These are phyloP conservation scores for Miscanthus sacchariflorus DNA, from an alignment of 202 grass and related monocot species.

Conservation along the genomic window DNA sequence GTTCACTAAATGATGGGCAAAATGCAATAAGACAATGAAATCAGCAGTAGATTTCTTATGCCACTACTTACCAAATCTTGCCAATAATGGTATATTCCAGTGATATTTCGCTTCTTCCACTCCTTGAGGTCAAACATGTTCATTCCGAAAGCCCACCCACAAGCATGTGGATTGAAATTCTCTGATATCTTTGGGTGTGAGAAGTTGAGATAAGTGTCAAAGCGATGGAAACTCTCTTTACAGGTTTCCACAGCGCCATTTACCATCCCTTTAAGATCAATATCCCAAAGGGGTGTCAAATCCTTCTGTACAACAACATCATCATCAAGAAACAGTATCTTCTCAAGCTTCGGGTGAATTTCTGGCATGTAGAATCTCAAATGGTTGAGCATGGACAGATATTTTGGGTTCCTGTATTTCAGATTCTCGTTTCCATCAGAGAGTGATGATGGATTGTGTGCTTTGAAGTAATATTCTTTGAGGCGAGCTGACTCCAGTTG, in stretches of 20 bases:
- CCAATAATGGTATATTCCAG: constrained; percentile 99
- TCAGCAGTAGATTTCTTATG: constrained; percentile 24
- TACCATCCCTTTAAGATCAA: constrained; percentile 95
- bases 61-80: constrained; percentile 83
- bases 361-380: constrained; percentile 98
- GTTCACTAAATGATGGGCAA: background rate
- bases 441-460: constrained; percentile 85
- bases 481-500: constrained; percentile 94
- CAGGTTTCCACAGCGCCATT: constrained; percentile 94
- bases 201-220: constrained; percentile 88
- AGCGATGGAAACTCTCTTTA: constrained; percentile 97
- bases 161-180: constrained; percentile 89
- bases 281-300: constrained; percentile 78
- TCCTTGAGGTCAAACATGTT: constrained; percentile 94
- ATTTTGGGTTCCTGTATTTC: constrained; percentile 82
- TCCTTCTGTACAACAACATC: constrained; percentile 95
- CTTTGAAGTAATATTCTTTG: constrained; percentile 99
- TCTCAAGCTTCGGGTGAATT: constrained; percentile 91
- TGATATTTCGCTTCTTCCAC: constrained; percentile 95
- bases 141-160: constrained; percentile 99
- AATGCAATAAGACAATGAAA: constrained; percentile 38
- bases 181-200: constrained; percentile 80
- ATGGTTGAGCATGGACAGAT: constrained; percentile 97
- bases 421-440: constrained; percentile 91
- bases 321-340: constrained; percentile 97